A percentile compares a stretch with the other conserved stretches of the same genome.
Evolutionary conservation across 768 basidiomycete genomes (phyloP).

Genomic region (Macrolepiota dolichaula): DNA sequence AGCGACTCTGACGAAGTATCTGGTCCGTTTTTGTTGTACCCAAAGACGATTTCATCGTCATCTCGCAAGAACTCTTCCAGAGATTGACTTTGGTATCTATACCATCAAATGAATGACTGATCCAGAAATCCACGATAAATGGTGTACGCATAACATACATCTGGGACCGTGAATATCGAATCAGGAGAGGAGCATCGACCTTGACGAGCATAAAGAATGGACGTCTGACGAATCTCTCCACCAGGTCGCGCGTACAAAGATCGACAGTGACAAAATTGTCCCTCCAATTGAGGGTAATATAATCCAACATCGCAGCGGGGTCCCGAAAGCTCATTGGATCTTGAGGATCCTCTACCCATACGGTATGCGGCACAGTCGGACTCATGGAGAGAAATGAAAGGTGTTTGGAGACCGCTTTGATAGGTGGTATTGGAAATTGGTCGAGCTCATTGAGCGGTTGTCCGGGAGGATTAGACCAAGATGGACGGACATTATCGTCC

Average conservation of each 20-base stretch:
- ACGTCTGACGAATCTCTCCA: constrained; percentile 73
- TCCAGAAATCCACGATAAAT: not conserved
- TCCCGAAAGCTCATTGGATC: constrained; percentile 38
- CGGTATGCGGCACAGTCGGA: constrained; percentile 27
- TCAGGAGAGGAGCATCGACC: constrained; percentile 78
- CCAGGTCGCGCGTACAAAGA: constrained; percentile 46
- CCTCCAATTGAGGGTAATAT: constrained; percentile 82
- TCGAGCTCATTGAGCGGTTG: constrained; percentile 10
- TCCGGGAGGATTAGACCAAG: constrained; percentile 10
- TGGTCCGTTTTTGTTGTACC: constrained; percentile 23
- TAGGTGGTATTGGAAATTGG: constrained; percentile 3
- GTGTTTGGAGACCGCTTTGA: constrained; percentile 23
- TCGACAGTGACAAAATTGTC: constrained; percentile 79
- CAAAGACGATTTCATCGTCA: constrained; percentile 70
- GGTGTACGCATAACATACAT: constrained; percentile 31
- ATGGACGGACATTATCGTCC: not conserved
- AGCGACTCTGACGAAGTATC: constrained; percentile 23
- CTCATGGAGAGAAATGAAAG: constrained; percentile 38
- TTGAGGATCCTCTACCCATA: constrained; percentile 16
- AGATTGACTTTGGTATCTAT: constrained; percentile 23
- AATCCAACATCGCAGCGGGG: constrained; percentile 55
- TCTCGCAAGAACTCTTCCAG: constrained; percentile 74
- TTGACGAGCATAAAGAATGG: constrained; percentile 88
- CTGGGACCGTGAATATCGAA: constrained; percentile 60
- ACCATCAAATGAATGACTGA: not conserved